Evolutionary conservation across 371 early-diverging fungal species (phyloP).

Genomic region (Astathelohania contejeani): DNA sequence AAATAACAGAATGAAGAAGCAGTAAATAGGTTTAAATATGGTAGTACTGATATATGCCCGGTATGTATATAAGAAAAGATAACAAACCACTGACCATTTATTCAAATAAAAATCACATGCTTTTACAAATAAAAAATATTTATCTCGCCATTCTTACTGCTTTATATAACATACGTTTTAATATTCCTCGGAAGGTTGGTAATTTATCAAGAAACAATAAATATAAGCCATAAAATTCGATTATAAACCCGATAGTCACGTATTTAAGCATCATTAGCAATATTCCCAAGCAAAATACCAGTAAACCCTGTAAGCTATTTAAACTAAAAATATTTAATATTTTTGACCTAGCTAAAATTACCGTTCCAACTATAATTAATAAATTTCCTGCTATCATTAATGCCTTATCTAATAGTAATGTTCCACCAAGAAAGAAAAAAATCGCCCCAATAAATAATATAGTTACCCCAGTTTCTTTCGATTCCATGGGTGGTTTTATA

Average conservation of each 20-base stretch:
- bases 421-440: conserved; percentile 21
- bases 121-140: too few species aligned
- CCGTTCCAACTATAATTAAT: conserved; percentile 23
- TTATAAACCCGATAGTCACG: conserved; percentile 21
- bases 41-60: too few species aligned
- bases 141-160: background rate
- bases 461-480: conserved; percentile 26
- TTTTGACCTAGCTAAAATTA: conserved; percentile 13
- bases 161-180: background rate
- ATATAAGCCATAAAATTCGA: conserved; percentile 26
- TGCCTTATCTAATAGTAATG: conserved; percentile 33
- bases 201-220: conserved; percentile 18
- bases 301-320: conserved; percentile 25
- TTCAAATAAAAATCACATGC: too few species aligned
- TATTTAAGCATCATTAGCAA: conserved; percentile 14
- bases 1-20: too few species aligned
- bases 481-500: conserved; percentile 8
- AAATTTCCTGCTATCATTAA: conserved; percentile 33
- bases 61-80: too few species aligned
- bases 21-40: too few species aligned
- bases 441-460: conserved; percentile 19
- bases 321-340: conserved; percentile 10
- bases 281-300: conserved; percentile 25
- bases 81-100: too few species aligned
- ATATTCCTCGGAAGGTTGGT: conserved; percentile 9